Conservation (phyloP, 441 rosid species). For the Erodium texanum region DNA sequence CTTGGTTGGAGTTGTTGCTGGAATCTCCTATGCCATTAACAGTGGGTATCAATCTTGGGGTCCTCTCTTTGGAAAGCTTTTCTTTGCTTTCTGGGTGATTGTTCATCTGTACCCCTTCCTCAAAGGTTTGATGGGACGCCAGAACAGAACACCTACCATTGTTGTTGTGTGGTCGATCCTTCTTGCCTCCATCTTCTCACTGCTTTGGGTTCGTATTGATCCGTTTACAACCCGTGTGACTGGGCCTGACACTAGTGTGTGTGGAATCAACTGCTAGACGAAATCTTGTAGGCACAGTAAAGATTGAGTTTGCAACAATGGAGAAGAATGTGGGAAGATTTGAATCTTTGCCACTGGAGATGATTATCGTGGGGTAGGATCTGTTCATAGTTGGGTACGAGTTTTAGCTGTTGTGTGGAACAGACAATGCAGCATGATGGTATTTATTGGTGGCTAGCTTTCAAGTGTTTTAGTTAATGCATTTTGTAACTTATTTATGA, state of each 20-base stretch:
- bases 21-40: constrained; percentile 83
- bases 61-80: constrained; percentile 86
- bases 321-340: neutral
- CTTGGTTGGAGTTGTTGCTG: constrained; percentile 96
- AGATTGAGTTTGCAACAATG: neutral
- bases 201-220: constrained; percentile 88
- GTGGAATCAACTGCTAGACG: constrained; percentile 77
- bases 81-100: constrained; percentile 98
- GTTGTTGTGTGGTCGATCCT: constrained; percentile 88
- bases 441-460: neutral
- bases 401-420: no score
- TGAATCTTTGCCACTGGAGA: neutral
- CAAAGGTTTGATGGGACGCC: constrained; percentile 92
- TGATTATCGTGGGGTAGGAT: neutral
- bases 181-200: constrained; percentile 79
- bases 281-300: neutral
- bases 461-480: neutral
- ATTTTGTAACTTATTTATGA: neutral
- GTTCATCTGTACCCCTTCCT: constrained; percentile 92
- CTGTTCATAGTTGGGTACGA: neutral
- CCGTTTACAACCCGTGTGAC: constrained; percentile 80
- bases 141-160: constrained; percentile 89
- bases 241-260: constrained; percentile 51
- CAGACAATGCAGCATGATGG: no score
- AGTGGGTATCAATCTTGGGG: constrained; percentile 97